Evolutionary conservation across 73 alveolate species (phyloP).

Genomic region (Uronychia setigera): DNA sequence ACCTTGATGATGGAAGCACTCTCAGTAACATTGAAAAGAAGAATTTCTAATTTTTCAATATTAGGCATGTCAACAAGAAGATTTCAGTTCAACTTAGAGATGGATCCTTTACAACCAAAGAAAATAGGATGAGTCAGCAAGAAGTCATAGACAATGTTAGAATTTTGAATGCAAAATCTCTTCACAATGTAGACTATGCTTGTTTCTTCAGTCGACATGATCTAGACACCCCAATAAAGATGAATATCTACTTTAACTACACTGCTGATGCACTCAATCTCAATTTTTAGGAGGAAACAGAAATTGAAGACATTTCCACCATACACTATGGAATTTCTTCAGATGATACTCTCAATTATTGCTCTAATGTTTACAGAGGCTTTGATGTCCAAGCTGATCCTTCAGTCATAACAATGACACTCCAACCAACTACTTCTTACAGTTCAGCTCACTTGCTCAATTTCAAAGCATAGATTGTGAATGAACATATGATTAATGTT

Average conservation of each 20-base stretch:
- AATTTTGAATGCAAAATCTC: conserved; percentile 32
- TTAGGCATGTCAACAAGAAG: conserved; percentile 26
- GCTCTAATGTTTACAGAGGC: conserved; percentile 14
- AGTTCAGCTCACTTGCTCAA: background rate
- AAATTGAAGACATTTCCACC: conserved; percentile 7
- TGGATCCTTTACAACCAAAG: conserved; percentile 17
- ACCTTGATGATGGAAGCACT: conserved; percentile 39
- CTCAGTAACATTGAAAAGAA: conserved; percentile 17
- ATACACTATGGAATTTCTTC: conserved; percentile 34
- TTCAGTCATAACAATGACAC: background rate
- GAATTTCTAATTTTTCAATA: conserved; percentile 27
- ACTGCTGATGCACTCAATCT: conserved; percentile 9
- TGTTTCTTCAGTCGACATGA: conserved; percentile 33
- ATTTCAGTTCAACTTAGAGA: conserved; percentile 31
- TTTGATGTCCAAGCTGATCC: background rate
- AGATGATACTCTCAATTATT: conserved; percentile 16
- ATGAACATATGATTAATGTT: conserved; percentile 16
- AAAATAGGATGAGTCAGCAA: no score
- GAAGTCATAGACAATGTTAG: background rate
- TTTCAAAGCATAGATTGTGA: conserved; percentile 8
- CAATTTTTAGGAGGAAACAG: conserved; percentile 9
- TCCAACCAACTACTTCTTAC: background rate
- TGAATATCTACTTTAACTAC: background rate
- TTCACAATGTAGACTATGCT: conserved; percentile 35
- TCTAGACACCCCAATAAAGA: background rate